phyloP scores from a whole-genome alignment of 2,329 filamentous ascomycete genomes.

The Cladosporium sp. region DNA sequence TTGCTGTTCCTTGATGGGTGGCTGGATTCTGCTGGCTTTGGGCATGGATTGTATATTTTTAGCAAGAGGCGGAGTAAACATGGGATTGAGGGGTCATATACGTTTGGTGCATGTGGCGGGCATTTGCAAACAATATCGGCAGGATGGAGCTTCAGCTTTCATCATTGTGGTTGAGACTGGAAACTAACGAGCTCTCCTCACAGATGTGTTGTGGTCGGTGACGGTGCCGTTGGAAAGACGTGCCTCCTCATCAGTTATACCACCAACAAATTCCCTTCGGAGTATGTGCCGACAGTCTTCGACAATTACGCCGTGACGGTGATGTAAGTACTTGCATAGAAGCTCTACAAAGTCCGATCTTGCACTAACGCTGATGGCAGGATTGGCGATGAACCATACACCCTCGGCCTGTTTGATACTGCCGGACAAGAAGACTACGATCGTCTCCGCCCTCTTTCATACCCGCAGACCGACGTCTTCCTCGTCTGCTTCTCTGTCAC shows the following conservation, averaged over 20 bases:
- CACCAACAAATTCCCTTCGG: slow-evolving; percentile 98
- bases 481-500: slow-evolving; percentile 98
- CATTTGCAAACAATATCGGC: too few relatives aligned
- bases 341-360: background rate
- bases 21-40: background rate
- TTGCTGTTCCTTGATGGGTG: background rate
- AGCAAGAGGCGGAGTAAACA: background rate
- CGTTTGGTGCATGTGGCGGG: background rate
- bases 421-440: slow-evolving; percentile 99
- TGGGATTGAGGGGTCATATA: background rate
- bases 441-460: slow-evolving; percentile 89
- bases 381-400: slow-evolving; percentile 97
- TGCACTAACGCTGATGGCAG: background rate
- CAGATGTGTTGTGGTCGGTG: slow-evolving; percentile 89
- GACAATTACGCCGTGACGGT: slow-evolving; percentile 99
- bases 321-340: slow-evolving; percentile 67
- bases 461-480: slow-evolving; percentile 98
- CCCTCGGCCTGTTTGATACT: slow-evolving; percentile 94
- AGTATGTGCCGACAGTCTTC: slow-evolving; percentile 99
- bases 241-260: slow-evolving; percentile 99
- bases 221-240: slow-evolving; percentile 99
- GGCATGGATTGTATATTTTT: background rate
- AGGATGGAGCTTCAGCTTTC: background rate
- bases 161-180: background rate
- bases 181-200: background rate